phyloP scores from a whole-genome alignment of 768 basidiomycete genomes.

The Lactarius vividus region DNA sequence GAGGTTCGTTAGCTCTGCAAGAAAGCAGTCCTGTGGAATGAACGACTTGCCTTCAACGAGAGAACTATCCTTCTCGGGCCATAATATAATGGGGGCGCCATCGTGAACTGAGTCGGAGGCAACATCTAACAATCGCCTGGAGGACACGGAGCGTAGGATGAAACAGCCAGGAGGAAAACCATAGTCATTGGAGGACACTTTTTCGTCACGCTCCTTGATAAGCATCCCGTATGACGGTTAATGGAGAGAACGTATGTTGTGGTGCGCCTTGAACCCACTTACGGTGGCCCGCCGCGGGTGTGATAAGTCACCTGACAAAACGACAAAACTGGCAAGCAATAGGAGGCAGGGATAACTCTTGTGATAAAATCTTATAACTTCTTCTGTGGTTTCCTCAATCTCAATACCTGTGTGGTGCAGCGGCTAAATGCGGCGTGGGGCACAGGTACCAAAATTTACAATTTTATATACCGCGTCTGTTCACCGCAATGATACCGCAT shows the following conservation, averaged over 20 bases:
- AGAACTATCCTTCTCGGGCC: constrained; percentile 70
- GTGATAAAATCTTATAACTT: no score
- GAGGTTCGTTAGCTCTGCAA: background rate
- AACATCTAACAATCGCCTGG: constrained; percentile 58
- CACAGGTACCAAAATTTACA: no score
- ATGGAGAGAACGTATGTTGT: background rate
- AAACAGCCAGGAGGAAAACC: constrained; percentile 56
- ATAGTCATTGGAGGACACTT: constrained; percentile 18
- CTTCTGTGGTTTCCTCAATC: no score
- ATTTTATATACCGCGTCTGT: no score
- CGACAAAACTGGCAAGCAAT: no score
- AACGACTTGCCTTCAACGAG: constrained; percentile 64
- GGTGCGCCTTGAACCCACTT: background rate
- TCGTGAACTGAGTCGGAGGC: constrained; percentile 52
- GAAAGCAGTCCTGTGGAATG: background rate
- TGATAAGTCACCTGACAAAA: no score
- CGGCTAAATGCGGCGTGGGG: no score
- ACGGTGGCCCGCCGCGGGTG: no score
- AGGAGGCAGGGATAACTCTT: no score
- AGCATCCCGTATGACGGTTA: constrained; percentile 7
- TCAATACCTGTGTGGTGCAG: no score
- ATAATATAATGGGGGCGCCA: constrained; percentile 61
- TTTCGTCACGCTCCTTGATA: constrained; percentile 11
- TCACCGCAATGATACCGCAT: no score
- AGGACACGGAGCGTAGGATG: constrained; percentile 53